These are phyloP conservation scores for Hemileccinum hortonii DNA, from an alignment of 1,284 basidiomycete genomes.

Conservation along the genomic window DNA sequence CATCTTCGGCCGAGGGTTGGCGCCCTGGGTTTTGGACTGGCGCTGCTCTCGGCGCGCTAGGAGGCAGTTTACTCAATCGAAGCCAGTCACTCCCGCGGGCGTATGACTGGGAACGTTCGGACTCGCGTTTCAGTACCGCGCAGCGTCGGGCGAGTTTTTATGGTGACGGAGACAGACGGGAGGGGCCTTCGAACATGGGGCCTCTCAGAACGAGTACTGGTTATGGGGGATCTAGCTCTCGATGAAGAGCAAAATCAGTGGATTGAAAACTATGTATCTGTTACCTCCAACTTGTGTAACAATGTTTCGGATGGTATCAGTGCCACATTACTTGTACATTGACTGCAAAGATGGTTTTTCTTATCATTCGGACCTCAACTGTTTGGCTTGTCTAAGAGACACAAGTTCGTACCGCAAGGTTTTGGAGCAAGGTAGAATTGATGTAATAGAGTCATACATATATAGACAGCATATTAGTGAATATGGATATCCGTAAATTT, in stretches of 20 bases:
- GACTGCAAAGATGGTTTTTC: not conserved
- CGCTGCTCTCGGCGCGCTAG: constrained; percentile 65
- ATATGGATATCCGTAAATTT: constrained; percentile 15
- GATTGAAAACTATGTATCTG: too few species aligned
- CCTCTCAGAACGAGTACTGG: constrained; percentile 67
- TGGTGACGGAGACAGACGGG: constrained; percentile 54
- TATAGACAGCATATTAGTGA: constrained; percentile 16
- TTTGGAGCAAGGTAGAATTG: not conserved
- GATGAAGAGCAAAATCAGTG: constrained; percentile 26
- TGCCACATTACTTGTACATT: not conserved
- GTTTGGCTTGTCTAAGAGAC: too few species aligned
- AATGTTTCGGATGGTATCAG: not conserved
- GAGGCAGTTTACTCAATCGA: constrained; percentile 55
- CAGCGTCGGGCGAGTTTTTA: constrained; percentile 32
- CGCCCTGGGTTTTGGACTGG: constrained; percentile 83
- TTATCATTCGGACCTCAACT: too few species aligned
- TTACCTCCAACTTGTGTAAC: not conserved
- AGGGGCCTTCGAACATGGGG: constrained; percentile 67
- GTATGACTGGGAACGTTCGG: constrained; percentile 56
- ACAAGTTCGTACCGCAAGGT: too few species aligned
- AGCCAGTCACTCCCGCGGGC: constrained; percentile 29
- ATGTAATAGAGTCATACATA: not conserved
- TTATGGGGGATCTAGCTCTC: constrained; percentile 65
- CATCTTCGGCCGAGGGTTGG: constrained; percentile 38
- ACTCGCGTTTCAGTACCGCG: constrained; percentile 19